phyloP scores from a whole-genome alignment of 371 early-diverging fungal genomes.

The Parasitella parasitica region DNA sequence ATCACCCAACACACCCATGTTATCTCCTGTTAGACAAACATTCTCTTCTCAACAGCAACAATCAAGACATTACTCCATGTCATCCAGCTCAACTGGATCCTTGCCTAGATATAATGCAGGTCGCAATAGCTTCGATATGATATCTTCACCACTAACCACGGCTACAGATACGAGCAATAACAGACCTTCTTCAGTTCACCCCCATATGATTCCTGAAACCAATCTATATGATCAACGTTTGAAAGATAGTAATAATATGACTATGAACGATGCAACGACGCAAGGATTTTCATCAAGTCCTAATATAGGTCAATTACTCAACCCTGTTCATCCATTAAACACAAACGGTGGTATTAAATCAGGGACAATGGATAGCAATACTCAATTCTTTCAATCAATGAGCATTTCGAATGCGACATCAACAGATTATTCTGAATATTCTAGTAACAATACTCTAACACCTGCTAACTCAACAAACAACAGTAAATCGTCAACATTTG shows the following conservation, averaged over 20 bases:
- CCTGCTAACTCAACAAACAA: background rate
- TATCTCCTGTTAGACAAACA: constrained; percentile 39
- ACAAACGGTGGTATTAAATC: background rate
- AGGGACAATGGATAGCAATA: background rate
- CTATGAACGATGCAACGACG: constrained; percentile 1
- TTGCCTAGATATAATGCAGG: constrained; percentile 9
- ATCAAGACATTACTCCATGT: constrained; percentile 24
- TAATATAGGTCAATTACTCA: constrained; percentile 40
- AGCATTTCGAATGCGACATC: constrained; percentile 4
- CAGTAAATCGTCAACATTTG: background rate
- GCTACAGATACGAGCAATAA: background rate
- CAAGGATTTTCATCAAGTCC: constrained; percentile 29
- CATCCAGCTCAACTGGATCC: constrained; percentile 20
- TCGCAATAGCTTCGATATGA: constrained; percentile 23
- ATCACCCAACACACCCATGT: constrained; percentile 41
- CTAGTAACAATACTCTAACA: background rate
- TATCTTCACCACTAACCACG: background rate
- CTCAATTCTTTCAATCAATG: constrained; percentile 20
- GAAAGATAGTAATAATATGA: constrained; percentile 3
- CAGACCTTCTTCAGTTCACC: constrained; percentile 13
- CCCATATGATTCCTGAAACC: constrained; percentile 26
- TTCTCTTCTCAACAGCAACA: constrained; percentile 26
- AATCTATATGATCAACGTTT: constrained; percentile 8
- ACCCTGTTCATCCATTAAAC: constrained; percentile 39
- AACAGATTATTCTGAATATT: constrained; percentile 10